Conservation (phyloP, 805 yeast species). For the Hanseniaspora guilliermondii region DNA sequence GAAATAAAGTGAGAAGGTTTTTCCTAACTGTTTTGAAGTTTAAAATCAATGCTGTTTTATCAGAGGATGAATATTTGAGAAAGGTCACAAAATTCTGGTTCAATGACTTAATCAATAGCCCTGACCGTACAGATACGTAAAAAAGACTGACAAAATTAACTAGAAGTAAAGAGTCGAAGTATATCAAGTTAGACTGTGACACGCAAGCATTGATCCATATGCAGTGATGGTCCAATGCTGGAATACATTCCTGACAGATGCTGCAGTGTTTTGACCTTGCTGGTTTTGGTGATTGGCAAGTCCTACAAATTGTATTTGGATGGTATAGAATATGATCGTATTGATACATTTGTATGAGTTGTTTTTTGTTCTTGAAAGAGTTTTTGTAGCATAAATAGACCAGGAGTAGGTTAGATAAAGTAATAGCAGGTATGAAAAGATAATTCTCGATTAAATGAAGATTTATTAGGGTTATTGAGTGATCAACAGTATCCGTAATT, state of each 20-base stretch:
- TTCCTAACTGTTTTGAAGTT: slow-evolving; percentile 16
- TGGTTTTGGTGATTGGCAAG: slow-evolving; percentile 53
- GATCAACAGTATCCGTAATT: neutral
- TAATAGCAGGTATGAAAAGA: slow-evolving; percentile 19
- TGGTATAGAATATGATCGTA: slow-evolving; percentile 46
- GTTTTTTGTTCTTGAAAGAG: slow-evolving; percentile 15
- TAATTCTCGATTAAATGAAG: slow-evolving; percentile 16
- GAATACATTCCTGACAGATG: slow-evolving; percentile 50
- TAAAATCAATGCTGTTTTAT: slow-evolving; percentile 13
- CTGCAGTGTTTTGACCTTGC: slow-evolving; percentile 69
- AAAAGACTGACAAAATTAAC: slow-evolving; percentile 35
- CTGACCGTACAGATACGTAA: slow-evolving; percentile 32
- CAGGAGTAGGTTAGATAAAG: slow-evolving; percentile 17
- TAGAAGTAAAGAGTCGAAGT: slow-evolving; percentile 45
- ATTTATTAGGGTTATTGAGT: slow-evolving; percentile 15
- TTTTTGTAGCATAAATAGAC: slow-evolving; percentile 20
- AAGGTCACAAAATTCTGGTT: neutral
- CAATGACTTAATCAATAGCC: slow-evolving; percentile 13
- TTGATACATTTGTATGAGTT: slow-evolving; percentile 19
- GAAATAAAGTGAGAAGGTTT: slow-evolving; percentile 30
- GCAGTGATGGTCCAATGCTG: slow-evolving; percentile 64
- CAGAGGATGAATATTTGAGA: slow-evolving; percentile 15
- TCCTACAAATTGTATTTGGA: slow-evolving; percentile 36
- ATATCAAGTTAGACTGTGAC: slow-evolving; percentile 51
- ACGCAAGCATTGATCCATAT: slow-evolving; percentile 63